Evolutionary conservation across 2,329 filamentous ascomycete species (phyloP), one percentile per base, ranked within the genome.

Genomic region (Aspergillaceae sp.): DNA sequence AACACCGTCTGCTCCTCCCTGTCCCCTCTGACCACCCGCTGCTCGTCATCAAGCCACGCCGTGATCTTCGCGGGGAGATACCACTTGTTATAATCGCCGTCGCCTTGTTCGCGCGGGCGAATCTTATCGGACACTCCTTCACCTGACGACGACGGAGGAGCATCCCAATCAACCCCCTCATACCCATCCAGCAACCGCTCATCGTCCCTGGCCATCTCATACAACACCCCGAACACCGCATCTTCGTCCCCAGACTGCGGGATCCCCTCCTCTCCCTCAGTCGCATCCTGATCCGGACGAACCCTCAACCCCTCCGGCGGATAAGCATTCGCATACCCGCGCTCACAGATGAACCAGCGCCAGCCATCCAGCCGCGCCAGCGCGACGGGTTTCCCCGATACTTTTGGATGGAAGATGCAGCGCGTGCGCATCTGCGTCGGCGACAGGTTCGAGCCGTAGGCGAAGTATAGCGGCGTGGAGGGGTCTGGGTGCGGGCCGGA

Each of bases 381-480:
- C 10, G 63, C 68, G 1, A 70, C 52, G 1, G 68, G 68, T 7
- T 54, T 56, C 3, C 58, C 57, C 9, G 67, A 70, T 11, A 55
- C 54, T 10, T 48, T 29, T 1, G 67, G 63, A 40, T 61, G 53
- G 37, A 56, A 46, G n/a, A 43, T 53, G 47, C 68, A 68, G 41
- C 68, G 66, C 8, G 58, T 43, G 35, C 53, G 51, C 68, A 71
- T 71, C 43, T 71, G 68, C 3, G 57, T 61, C 27, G 63, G 59
- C 4, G 68, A 71, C 29, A 71, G 64, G 46, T 71, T 71, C 37
- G 67, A 70, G 43, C 68, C 68, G 48, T 67, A 71, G 44, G 68
- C 68, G 48, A 71, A 70, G 53, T 71, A 71, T 52, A 69, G 62
- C 5, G 36, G 32, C 63, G 56, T 46, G 56, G 57, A 11, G 46